A percentile compares a stretch with the other conserved stretches of the same genome.
These are phyloP conservation scores for Alternaria longipes DNA, from an alignment of 2,329 filamentous ascomycete species.

Conservation along the genomic window DNA sequence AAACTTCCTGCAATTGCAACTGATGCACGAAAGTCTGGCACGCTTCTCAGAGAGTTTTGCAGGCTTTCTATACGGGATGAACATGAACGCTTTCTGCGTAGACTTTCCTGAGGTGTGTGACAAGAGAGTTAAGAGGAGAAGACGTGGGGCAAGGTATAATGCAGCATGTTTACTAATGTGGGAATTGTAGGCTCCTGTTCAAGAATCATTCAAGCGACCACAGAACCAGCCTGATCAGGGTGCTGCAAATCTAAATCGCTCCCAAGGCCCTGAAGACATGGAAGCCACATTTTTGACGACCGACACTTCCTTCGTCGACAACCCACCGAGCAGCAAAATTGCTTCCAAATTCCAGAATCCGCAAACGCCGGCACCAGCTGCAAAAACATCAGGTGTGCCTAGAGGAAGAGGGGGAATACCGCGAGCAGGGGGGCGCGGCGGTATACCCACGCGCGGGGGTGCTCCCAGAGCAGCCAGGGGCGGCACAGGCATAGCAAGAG, in stretches of 20 bases:
- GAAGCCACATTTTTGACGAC: conserved; percentile 95
- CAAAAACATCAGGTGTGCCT: conserved; percentile 28
- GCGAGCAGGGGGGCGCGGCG: conserved; percentile 43
- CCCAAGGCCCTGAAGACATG: conserved; percentile 55
- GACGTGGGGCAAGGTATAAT: neutral
- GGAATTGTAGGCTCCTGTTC: conserved; percentile 72
- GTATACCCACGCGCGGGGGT: conserved; percentile 48
- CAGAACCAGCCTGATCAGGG: conserved; percentile 40
- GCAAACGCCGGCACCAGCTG: conserved; percentile 41
- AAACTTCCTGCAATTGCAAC: conserved; percentile 95
- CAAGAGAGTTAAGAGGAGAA: neutral
- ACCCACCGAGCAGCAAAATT: conserved; percentile 70
- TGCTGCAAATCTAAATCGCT: conserved; percentile 31
- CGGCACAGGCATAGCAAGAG: conserved; percentile 51
- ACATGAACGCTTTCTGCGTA: conserved; percentile 99
- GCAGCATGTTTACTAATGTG: neutral
- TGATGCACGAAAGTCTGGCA: conserved; percentile 94
- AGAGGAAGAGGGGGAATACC: conserved; percentile 49
- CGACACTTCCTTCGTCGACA: conserved; percentile 89
- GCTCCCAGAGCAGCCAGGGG: conserved; percentile 43
- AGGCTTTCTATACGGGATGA: conserved; percentile 92
- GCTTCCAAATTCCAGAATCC: conserved; percentile 54
- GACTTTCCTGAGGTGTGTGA: conserved; percentile 86
- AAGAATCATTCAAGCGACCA: conserved; percentile 76
- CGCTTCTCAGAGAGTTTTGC: conserved; percentile 97